Evolutionary conservation across 495 filamentous ascomycete species (phyloP), one percentile per base, ranked within the genome.

Genomic region (Aspergillus sclerotiicarbonarius): DNA sequence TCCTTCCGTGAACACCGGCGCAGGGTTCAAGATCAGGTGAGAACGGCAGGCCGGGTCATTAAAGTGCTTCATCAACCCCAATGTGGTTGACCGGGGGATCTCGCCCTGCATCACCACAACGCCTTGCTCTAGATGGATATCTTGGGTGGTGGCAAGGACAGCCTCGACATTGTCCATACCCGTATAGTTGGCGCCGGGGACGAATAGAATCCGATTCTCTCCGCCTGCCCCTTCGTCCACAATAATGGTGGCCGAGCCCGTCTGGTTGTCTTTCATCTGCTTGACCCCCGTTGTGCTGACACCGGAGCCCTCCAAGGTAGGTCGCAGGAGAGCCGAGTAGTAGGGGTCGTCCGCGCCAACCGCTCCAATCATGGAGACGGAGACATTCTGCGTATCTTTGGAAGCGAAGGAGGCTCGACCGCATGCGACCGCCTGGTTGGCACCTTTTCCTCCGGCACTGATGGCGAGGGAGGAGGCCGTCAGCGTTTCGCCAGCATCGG

Each of bases 351-450:
- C 70, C 10, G 74, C 75, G 49, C 94, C 94, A 0, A 96, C 90
- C 4, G 86, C 85, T 31, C 92, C 93, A 10, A 93, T 71, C 90
- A 98, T 96, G 57, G 83, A 77, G 21, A 96, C 85, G 5, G 72
- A 66, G 4, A 90, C 83, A 15, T 77, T 71, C 15, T 62, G 62
- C 12, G 72, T 60, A 30, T 59, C 54, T 8, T 67, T 43, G 15
- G 65, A 51, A 6, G 62, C 52, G 15, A 61, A 51, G 0, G 84
- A 87, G 10, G 89, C 74, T 0, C 89, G 81, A 0, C 81, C 82
- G 64, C 82, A 85, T 7, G 93, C 93, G 43, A 96, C 89, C 46
- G 91, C 91, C 75, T 98, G 94, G 78, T 98, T 98, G 33, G 91
- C 91, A 59, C 94, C 94, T 75, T 98, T 98, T 43, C 94, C 94